Evolutionary conservation across 2,329 filamentous ascomycete species (phyloP), one percentile per base, ranked within the genome.

Genomic region (Scolecobasidium constrictum): DNA sequence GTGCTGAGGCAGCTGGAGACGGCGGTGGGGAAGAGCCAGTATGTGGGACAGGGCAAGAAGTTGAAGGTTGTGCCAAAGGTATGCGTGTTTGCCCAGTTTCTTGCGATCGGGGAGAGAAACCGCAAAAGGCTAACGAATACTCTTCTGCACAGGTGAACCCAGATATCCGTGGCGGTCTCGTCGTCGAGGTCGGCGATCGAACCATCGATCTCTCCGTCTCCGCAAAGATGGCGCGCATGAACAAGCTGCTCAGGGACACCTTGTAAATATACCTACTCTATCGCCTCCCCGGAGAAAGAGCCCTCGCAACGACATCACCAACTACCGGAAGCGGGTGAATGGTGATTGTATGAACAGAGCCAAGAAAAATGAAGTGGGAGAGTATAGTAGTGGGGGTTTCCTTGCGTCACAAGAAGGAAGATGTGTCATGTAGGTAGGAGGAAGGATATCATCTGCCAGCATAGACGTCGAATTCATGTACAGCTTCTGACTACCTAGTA

Each of bases 151-250:
- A 87, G 84, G 84, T 96, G 66, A 92, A 94, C 78, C 77, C 90
- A 48, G 90, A 96, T 46, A 90, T 98, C 61, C 69, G 93, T 53
- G 92, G 92, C 53, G 92, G 92, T 49, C 80, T 98, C 53, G 69
- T 98, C 52, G 90, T 98, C 60, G 90, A 96, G 72, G 83, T 96
- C 55, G 90, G 88, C 59, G 90, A 96, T 76, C 84, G 90, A 62
- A 96, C 90, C 65, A 94, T 98, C 62, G 92, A 98, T 70, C 83
- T 95, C 56, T 92, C 83, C 68, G 88, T 98, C 60, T 90, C 90
- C 39, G 75, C 84, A 64, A 93, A 90, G 77, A 83, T 98, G 68
- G 77, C 85, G 65, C 94, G 87, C 80, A 86, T 98, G 78, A 98
- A 98, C 86, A 98, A 96, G 83, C 81, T 94, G 65, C 83, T 98